Evolutionary conservation across 352 stramenopile genomes (phyloP).

Genomic region (Plasmopara viticola): DNA sequence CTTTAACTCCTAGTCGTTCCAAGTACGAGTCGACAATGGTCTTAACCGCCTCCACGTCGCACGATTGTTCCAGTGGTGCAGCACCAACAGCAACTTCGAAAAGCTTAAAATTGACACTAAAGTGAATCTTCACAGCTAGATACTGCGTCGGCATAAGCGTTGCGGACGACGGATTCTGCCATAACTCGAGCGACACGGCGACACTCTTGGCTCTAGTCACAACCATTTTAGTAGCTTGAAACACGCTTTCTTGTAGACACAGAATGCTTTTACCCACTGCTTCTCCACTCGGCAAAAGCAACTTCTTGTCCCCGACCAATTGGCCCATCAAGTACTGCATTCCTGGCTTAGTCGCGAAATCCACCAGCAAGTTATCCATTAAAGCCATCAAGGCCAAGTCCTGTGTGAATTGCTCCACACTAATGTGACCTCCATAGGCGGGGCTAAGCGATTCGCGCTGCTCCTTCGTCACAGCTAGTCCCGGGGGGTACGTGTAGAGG

Average conservation of each 20-base stretch:
- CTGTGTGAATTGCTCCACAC: constrained; percentile 58
- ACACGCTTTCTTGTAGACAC: constrained; percentile 61
- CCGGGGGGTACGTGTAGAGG: constrained; percentile 20
- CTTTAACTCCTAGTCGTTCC: constrained; percentile 56
- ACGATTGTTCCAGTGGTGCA: constrained; percentile 34
- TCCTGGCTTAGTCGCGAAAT: constrained; percentile 48
- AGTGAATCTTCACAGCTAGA: constrained; percentile 65
- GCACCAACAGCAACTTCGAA: constrained; percentile 61
- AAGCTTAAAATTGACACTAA: constrained; percentile 66
- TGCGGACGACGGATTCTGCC: constrained; percentile 35
- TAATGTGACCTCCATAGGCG: constrained; percentile 27
- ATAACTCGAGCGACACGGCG: constrained; percentile 61
- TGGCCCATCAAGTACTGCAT: constrained; percentile 69
- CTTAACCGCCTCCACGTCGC: constrained; percentile 40
- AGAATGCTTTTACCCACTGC: constrained; percentile 53
- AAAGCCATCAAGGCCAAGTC: constrained; percentile 69
- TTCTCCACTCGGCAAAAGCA: constrained; percentile 49
- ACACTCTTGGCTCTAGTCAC: constrained; percentile 49
- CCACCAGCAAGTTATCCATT: constrained; percentile 65
- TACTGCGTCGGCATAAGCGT: constrained; percentile 40
- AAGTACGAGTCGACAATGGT: constrained; percentile 49
- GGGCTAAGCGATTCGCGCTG: constrained; percentile 26
- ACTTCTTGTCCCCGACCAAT: constrained; percentile 63
- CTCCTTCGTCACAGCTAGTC: constrained; percentile 33
- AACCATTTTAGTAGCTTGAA: constrained; percentile 67